Evolutionary conservation across 805 yeast genomes (phyloP).

Genomic region (Phaffomyces thermotolerans): DNA sequence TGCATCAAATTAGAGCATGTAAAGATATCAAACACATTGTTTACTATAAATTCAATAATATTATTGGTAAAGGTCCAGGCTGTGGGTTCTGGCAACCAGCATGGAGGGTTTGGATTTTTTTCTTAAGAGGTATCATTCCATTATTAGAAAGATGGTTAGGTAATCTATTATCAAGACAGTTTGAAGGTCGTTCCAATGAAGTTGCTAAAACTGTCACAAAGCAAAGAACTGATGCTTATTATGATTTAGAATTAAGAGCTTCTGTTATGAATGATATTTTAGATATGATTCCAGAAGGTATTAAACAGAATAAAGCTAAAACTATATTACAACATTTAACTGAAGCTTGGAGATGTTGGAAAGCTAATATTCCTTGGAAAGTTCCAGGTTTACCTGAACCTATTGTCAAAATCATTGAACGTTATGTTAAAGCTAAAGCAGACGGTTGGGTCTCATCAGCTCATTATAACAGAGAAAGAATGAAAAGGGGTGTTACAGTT

Average conservation of each 20-base stretch:
- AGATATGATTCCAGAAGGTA: constrained; percentile 95
- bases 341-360: constrained; percentile 99
- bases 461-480: constrained; percentile 84
- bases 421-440: constrained; percentile 91
- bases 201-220: constrained; percentile 91
- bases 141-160: constrained; percentile 92
- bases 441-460: constrained; percentile 96
- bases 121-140: constrained; percentile 88
- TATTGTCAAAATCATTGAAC: constrained; percentile 73
- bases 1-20: constrained; percentile 96
- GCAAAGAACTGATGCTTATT: constrained; percentile 91
- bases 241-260: constrained; percentile 86
- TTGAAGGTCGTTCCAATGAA: constrained; percentile 92
- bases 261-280: constrained; percentile 92
- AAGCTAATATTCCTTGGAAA: constrained; percentile 96
- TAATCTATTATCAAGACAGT: constrained; percentile 83
- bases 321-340: constrained; percentile 87
- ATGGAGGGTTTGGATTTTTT: constrained; percentile 94
- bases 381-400: constrained; percentile 96
- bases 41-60: constrained; percentile 72
- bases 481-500: constrained; percentile 81
- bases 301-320: constrained; percentile 79
- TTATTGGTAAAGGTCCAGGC: constrained; percentile 97
- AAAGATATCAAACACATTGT: constrained; percentile 92
- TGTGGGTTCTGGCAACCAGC: constrained; percentile 99